Conservation (phyloP, 2,329 filamentous ascomycete species). For the Colletotrichum echinochloae region DNA sequence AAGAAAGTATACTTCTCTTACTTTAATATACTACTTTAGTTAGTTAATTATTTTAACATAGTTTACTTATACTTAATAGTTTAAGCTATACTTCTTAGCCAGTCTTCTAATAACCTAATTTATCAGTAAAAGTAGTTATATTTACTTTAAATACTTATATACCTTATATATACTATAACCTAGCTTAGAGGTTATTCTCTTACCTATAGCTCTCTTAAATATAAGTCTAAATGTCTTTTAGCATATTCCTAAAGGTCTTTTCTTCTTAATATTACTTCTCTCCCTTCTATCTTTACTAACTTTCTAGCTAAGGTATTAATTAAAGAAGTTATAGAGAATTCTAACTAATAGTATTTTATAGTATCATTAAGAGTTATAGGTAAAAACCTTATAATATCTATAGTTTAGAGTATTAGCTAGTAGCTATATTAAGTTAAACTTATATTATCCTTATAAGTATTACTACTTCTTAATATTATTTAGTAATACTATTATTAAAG, state of each 20-base stretch:
- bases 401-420: background rate
- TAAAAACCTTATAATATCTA: background rate
- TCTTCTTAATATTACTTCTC: slow-evolving; percentile 1
- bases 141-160: background rate
- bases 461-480: background rate
- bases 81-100: background rate
- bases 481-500: background rate
- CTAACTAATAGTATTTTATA: no score
- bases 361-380: background rate
- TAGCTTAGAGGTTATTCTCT: background rate
- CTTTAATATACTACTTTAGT: background rate
- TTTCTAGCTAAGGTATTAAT: slow-evolving; percentile 4
- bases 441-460: background rate
- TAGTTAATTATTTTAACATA: background rate
- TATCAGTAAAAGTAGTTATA: background rate
- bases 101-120: no score
- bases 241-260: background rate
- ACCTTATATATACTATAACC: background rate
- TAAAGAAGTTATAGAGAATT: background rate
- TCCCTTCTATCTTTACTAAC: slow-evolving; percentile 3
- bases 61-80: background rate
- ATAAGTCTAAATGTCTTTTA: slow-evolving; percentile 1
- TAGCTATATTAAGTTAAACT: background rate
- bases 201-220: slow-evolving; percentile 6
- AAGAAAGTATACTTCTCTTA: background rate